Evolutionary conservation across 768 basidiomycete species (phyloP).

Genomic region (Boletus speciosus): DNA sequence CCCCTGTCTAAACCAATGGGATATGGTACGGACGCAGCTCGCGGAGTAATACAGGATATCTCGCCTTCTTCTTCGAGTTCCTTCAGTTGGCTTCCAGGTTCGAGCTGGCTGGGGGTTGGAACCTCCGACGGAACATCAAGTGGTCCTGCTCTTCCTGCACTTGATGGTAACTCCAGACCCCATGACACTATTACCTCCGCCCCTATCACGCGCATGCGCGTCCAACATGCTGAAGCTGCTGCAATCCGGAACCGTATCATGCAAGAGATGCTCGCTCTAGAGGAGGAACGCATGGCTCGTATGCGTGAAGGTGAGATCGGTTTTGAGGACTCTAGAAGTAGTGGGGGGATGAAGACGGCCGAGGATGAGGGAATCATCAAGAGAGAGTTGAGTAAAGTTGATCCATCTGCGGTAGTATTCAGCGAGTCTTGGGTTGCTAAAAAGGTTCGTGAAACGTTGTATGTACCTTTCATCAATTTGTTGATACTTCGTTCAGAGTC

Average conservation of each 20-base stretch:
- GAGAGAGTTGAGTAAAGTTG: conserved; percentile 88
- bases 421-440: conserved; percentile 94
- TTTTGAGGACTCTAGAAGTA: conserved; percentile 46
- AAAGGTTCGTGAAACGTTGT: conserved; percentile 53
- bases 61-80: conserved; percentile 25
- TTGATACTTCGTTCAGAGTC: conserved; percentile 41
- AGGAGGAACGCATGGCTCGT: conserved; percentile 93
- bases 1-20: conserved; percentile 14
- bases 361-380: conserved; percentile 95
- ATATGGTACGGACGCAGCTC: conserved; percentile 1
- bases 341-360: conserved; percentile 53
- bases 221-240: conserved; percentile 80
- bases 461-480: neutral
- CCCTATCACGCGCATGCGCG: conserved; percentile 54
- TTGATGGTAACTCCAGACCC: conserved; percentile 22
- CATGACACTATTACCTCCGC: conserved; percentile 29
- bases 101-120: conserved; percentile 44
- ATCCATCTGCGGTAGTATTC: conserved; percentile 94
- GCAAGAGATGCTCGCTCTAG: conserved; percentile 96
- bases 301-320: conserved; percentile 77
- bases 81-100: conserved; percentile 53
- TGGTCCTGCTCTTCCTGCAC: conserved; percentile 32
- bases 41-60: conserved; percentile 9
- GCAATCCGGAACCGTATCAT: conserved; percentile 94
- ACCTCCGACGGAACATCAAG: conserved; percentile 21